Conservation (phyloP, 192 early-diverging fungal genomes). For the Backusella australiensis region DNA sequence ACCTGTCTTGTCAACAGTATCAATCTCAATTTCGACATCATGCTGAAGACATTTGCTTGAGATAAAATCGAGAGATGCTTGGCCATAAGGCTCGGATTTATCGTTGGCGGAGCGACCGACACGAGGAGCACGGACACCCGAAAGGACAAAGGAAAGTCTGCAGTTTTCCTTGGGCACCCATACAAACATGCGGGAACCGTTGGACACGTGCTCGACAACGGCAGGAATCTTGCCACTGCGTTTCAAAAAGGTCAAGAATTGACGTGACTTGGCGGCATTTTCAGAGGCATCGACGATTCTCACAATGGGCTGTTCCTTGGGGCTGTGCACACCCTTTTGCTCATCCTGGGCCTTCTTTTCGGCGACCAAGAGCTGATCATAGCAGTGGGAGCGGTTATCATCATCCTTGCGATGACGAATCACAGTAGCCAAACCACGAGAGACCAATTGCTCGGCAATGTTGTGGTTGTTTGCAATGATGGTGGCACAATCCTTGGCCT, state of each 20-base stretch:
- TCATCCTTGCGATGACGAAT: conserved; percentile 85
- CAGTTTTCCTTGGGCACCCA: conserved; percentile 83
- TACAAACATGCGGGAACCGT: conserved; percentile 81
- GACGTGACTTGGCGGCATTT: conserved; percentile 76
- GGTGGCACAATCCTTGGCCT: conserved; percentile 86
- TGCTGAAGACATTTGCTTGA: conserved; percentile 74
- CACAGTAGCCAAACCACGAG: conserved; percentile 72
- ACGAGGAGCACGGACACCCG: conserved; percentile 82
- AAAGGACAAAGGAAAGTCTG: conserved; percentile 82
- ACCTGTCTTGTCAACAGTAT: conserved; percentile 87
- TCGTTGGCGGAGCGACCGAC: conserved; percentile 66
- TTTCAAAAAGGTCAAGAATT: conserved; percentile 83
- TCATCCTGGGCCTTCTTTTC: conserved; percentile 63
- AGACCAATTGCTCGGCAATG: conserved; percentile 57
- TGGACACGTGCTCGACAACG: conserved; percentile 85
- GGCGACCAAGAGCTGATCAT: conserved; percentile 83
- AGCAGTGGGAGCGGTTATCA: conserved; percentile 79
- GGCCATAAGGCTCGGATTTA: conserved; percentile 83
- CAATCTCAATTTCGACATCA: conserved; percentile 89
- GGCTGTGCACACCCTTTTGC: conserved; percentile 79
- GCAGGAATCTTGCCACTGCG: conserved; percentile 73
- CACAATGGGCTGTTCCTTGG: conserved; percentile 74
- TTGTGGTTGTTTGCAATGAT: conserved; percentile 63
- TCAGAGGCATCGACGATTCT: conserved; percentile 82
- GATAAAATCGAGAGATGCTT: conserved; percentile 75